Conservation (phyloP, 176 grass and related monocot species). For the Pontederia paniculata region DNA sequence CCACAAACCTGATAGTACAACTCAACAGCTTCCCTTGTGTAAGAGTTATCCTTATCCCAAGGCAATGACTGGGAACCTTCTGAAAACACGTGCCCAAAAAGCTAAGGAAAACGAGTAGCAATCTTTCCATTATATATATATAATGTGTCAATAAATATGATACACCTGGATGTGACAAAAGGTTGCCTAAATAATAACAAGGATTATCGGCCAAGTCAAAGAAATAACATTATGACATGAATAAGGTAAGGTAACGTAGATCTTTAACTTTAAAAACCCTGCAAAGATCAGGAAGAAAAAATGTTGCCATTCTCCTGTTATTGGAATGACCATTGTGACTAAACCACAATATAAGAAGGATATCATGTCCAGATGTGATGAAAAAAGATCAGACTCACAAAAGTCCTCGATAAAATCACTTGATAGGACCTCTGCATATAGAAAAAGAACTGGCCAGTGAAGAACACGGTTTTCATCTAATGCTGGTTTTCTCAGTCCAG, state of each 20-base stretch:
- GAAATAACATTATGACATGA: no score
- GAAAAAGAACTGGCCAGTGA: slow-evolving; percentile 80
- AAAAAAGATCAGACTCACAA: slow-evolving; percentile 52
- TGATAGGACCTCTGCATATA: slow-evolving; percentile 87
- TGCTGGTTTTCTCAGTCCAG: slow-evolving; percentile 48
- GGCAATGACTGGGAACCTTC: slow-evolving; percentile 59
- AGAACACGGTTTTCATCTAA: slow-evolving; percentile 57
- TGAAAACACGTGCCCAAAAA: slow-evolving; percentile 69
- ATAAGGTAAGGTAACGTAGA: no score
- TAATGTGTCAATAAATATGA: neutral
- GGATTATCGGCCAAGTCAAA: no score
- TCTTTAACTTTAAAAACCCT: no score
- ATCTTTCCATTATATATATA: neutral
- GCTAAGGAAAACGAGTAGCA: slow-evolving; percentile 27
- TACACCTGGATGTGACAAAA: no score
- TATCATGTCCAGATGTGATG: slow-evolving; percentile 66
- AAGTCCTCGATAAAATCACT: slow-evolving; percentile 96
- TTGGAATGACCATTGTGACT: neutral
- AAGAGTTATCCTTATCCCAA: slow-evolving; percentile 63
- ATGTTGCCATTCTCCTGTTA: neutral
- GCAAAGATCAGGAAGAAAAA: no score
- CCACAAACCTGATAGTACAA: slow-evolving; percentile 77
- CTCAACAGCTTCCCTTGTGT: slow-evolving; percentile 71
- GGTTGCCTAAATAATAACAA: no score
- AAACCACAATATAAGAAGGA: slow-evolving; percentile 43